Evolutionary conservation across 2,329 filamentous ascomycete species (phyloP).

Genomic region (Aspergillus udagawae): DNA sequence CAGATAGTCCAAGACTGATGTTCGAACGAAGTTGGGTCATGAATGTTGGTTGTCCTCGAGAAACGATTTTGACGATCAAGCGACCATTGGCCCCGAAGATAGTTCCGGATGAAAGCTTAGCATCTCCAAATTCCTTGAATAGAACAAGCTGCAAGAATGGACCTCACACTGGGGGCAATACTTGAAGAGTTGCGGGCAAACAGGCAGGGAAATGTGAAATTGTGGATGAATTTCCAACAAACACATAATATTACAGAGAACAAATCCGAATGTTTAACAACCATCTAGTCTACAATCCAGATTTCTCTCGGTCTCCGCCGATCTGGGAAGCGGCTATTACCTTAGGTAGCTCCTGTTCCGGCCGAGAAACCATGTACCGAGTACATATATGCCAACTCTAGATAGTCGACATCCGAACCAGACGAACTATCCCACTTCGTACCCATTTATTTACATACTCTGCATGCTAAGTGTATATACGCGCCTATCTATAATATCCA

Average conservation of each 20-base stretch:
- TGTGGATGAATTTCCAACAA: not conserved
- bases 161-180: not conserved
- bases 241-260: too few relatives aligned
- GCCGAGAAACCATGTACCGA: slow-evolving; percentile 18
- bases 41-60: not conserved
- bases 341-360: slow-evolving; percentile 17
- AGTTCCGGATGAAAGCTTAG: not conserved
- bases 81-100: not conserved
- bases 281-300: not conserved
- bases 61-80: not conserved
- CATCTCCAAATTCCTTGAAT: not conserved
- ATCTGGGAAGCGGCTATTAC: slow-evolving; percentile 3
- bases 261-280: not conserved
- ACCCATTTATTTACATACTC: not conserved
- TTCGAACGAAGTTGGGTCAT: not conserved
- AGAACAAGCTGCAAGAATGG: not conserved
- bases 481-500: not conserved
- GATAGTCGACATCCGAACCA: not conserved
- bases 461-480: not conserved
- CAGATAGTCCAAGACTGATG: not conserved
- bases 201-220: not conserved
- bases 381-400: not conserved
- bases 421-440: not conserved
- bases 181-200: not conserved
- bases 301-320: slow-evolving; percentile 24